Conservation (phyloP, 2,329 filamentous ascomycete species). For the Sordariomycetes sp. region DNA sequence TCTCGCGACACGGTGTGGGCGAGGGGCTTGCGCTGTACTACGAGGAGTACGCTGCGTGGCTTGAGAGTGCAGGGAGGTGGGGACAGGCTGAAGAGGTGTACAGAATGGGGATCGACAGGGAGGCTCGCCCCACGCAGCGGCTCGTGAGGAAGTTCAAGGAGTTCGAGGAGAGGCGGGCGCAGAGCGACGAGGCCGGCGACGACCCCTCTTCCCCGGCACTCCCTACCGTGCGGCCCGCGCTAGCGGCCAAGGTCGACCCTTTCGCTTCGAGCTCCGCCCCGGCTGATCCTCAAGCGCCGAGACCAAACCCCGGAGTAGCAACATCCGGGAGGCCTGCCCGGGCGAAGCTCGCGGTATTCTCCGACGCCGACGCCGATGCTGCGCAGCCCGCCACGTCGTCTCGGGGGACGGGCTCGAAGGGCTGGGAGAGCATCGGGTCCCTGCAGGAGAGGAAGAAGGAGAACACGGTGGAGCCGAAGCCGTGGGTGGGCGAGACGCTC, state of each 20-base stretch:
- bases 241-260: constrained; percentile 78
- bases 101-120: constrained; percentile 75
- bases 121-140: constrained; percentile 72
- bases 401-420: constrained; percentile 46
- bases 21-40: constrained; percentile 86
- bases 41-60: constrained; percentile 90
- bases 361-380: constrained; percentile 67
- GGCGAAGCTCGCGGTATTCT: constrained; percentile 84
- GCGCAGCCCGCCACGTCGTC: constrained; percentile 45
- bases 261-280: constrained; percentile 50
- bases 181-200: constrained; percentile 40
- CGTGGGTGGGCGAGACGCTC: constrained; percentile 86
- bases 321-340: constrained; percentile 54
- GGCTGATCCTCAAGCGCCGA: constrained; percentile 56
- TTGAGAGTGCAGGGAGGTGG: constrained; percentile 78
- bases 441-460: constrained; percentile 88
- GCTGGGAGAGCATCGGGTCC: constrained; percentile 88
- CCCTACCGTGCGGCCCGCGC: constrained; percentile 68
- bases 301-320: constrained; percentile 33
- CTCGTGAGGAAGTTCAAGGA: constrained; percentile 84
- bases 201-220: constrained; percentile 81
- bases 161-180: constrained; percentile 70
- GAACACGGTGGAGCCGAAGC: constrained; percentile 74
- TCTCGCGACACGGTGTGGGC: constrained; percentile 80
- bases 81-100: constrained; percentile 91